Evolutionary conservation across 192 early-diverging fungal species (phyloP).

Genomic region (Linnemannia elongata): DNA sequence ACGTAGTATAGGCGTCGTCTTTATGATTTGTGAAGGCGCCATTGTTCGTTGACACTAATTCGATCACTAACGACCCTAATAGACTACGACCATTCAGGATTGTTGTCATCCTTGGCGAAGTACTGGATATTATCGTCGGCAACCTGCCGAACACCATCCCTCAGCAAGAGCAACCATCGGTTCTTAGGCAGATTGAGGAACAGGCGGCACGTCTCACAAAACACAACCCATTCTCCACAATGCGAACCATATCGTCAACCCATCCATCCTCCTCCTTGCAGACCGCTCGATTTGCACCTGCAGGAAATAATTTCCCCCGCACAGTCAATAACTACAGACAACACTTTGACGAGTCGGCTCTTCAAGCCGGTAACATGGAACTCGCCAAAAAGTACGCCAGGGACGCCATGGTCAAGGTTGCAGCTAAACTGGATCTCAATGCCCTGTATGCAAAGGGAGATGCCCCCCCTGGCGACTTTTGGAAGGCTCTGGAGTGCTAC

Average conservation of each 20-base stretch:
- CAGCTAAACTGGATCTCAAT: background rate
- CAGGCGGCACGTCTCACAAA: background rate
- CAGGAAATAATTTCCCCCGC: background rate
- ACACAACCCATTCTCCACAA: background rate
- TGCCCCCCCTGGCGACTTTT: no score
- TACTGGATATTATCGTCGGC: background rate
- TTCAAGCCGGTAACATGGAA: background rate
- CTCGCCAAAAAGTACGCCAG: background rate
- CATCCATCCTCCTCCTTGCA: background rate
- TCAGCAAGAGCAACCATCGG: background rate
- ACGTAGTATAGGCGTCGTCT: background rate
- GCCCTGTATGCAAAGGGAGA: background rate
- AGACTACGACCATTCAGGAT: background rate
- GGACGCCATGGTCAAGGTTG: background rate
- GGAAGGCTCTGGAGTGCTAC: no score
- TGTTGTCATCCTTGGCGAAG: background rate
- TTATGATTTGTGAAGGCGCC: background rate
- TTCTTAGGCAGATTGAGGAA: background rate
- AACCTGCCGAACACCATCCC: background rate
- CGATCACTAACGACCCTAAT: background rate
- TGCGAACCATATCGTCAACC: background rate
- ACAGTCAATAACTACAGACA: background rate
- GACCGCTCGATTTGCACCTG: background rate
- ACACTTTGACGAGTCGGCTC: background rate
- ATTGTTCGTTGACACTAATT: background rate